Conservation (phyloP, 2,329 filamentous ascomycete species). For the Aschersonia sp. region DNA sequence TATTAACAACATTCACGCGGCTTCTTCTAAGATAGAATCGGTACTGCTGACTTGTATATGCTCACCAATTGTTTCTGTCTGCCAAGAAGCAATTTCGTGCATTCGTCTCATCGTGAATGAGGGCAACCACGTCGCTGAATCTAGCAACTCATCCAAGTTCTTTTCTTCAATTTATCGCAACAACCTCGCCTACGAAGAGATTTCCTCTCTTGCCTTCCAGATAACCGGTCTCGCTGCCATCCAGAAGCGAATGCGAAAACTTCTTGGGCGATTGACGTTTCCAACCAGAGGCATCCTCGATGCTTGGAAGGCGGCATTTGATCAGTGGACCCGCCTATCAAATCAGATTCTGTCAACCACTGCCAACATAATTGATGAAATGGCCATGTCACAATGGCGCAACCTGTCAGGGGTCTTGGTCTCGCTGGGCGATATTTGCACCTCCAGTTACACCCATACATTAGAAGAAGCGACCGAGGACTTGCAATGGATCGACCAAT, state of each 20-base stretch:
- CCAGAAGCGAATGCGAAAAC: constrained; percentile 47
- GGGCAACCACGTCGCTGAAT: constrained; percentile 34
- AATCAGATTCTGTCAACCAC: constrained; percentile 44
- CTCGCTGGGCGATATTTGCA: constrained; percentile 51
- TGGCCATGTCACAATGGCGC: constrained; percentile 47
- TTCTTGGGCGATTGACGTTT: constrained; percentile 44
- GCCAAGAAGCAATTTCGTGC: constrained; percentile 48
- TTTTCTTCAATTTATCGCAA: constrained; percentile 43
- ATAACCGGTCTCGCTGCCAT: constrained; percentile 58
- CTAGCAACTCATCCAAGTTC: constrained; percentile 33
- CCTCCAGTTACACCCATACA: constrained; percentile 40
- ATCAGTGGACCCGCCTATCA: constrained; percentile 49
- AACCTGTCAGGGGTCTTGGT: constrained; percentile 57
- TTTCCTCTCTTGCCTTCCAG: constrained; percentile 47
- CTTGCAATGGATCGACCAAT: constrained; percentile 49
- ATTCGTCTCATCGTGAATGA: constrained; percentile 50
- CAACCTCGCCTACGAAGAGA: constrained; percentile 43
- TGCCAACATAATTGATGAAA: constrained; percentile 38
- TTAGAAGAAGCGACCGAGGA: constrained; percentile 44
- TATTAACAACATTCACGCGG: constrained; percentile 35
- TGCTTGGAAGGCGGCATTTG: constrained; percentile 53
- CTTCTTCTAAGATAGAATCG: constrained; percentile 44
- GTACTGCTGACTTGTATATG: constrained; percentile 49
- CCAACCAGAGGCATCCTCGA: constrained; percentile 53
- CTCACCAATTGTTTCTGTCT: constrained; percentile 50